phyloP scores from a whole-genome alignment of 768 basidiomycete species.

The Mrakia blollopis region DNA sequence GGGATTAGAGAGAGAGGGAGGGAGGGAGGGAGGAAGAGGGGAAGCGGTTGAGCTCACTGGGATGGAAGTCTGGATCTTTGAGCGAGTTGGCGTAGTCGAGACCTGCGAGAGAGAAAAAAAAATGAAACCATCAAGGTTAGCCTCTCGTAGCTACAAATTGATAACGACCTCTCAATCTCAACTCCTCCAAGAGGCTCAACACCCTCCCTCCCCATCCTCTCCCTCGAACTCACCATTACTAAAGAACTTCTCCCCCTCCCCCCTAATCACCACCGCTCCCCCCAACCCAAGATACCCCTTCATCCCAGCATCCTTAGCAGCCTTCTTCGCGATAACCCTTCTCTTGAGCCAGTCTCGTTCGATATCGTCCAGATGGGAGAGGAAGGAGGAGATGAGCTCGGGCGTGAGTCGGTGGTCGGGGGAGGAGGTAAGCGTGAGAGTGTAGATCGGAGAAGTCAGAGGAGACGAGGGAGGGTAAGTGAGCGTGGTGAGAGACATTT shows the following conservation, averaged over 20 bases:
- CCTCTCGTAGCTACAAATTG: too few relatives aligned
- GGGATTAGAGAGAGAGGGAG: not conserved
- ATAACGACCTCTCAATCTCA: not conserved
- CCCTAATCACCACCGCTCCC: conserved; percentile 42
- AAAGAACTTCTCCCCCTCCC: conserved; percentile 42
- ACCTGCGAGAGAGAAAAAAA: not conserved
- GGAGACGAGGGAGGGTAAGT: not conserved
- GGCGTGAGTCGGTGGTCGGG: conserved; percentile 47
- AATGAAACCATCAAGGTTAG: too few relatives aligned
- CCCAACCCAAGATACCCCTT: conserved; percentile 38
- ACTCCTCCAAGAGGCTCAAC: not conserved
- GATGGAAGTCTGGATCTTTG: conserved; percentile 43
- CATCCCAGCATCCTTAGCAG: conserved; percentile 27
- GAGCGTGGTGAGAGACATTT: conserved; percentile 20
- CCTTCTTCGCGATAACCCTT: conserved; percentile 22
- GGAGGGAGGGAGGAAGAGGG: not conserved
- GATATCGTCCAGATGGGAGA: conserved; percentile 41
- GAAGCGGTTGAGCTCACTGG: not conserved
- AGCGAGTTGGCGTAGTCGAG: conserved; percentile 42
- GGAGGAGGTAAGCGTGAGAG: conserved; percentile 40
- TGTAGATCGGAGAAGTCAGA: conserved; percentile 34
- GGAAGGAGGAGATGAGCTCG: conserved; percentile 39
- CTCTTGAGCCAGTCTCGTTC: conserved; percentile 43
- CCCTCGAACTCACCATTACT: conserved; percentile 38
- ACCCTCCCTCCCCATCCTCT: not conserved